These are phyloP conservation scores for Scutellaria minor DNA, from an alignment of 257 asterid genomes.

Conservation along the genomic window DNA sequence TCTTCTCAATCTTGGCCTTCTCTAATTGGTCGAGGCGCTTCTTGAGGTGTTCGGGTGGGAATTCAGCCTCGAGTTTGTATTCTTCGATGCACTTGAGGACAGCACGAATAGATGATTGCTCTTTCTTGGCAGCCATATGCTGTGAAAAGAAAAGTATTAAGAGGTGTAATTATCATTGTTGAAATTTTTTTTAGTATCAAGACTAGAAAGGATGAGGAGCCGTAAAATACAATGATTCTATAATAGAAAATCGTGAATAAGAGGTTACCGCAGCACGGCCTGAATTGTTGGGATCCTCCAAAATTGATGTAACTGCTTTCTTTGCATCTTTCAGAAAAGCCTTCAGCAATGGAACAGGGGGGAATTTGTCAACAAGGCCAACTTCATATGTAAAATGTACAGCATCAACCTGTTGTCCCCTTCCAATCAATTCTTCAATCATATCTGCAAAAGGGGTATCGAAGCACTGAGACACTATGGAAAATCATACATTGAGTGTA, in stretches of 20 bases:
- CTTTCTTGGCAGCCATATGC: constrained; percentile 97
- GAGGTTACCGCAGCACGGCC: constrained; percentile 87
- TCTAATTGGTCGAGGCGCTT: constrained; percentile 90
- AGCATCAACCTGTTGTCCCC: constrained; percentile 99
- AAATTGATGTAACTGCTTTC: constrained; percentile 70
- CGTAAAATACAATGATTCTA: too few relatives aligned
- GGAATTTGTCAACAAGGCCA: constrained; percentile 78
- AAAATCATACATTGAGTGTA: constrained; percentile 14
- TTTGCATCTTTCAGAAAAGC: constrained; percentile 94
- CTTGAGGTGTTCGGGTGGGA: constrained; percentile 86
- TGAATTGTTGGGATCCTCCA: constrained; percentile 82
- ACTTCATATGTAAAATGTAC: constrained; percentile 96
- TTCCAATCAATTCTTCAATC: constrained; percentile 91
- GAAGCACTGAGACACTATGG: constrained; percentile 45
- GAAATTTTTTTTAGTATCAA: not conserved
- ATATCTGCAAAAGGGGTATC: constrained; percentile 62
- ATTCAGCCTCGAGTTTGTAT: constrained; percentile 84
- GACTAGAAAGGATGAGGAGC: too few relatives aligned
- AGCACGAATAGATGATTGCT: constrained; percentile 94
- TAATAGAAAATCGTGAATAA: not conserved
- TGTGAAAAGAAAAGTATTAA: constrained; percentile 33
- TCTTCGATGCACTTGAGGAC: constrained; percentile 94
- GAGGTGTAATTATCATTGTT: not conserved
- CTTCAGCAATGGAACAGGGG: constrained; percentile 95
- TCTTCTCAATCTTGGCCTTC: constrained; percentile 80